phyloP scores from a whole-genome alignment of 2,329 filamentous ascomycete species.

The Aspergillus sp. region DNA sequence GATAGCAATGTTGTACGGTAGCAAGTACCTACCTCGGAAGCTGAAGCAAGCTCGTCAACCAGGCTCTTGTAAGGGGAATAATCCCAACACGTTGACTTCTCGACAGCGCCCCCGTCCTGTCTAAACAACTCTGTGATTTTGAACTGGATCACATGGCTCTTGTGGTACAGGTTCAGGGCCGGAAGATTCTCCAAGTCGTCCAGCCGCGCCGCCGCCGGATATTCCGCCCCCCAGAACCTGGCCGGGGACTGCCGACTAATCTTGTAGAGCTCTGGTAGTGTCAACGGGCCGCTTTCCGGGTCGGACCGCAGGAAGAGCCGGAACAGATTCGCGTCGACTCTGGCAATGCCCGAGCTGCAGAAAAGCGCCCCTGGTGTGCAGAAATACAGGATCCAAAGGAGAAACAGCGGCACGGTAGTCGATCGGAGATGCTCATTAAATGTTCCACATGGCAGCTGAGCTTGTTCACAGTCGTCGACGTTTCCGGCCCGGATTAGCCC shows the following conservation, averaged over 20 bases:
- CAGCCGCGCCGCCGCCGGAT: conserved; percentile 15
- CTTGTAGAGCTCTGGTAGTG: conserved; percentile 14
- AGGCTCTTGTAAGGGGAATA: conserved; percentile 9
- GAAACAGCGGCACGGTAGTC: conserved; percentile 17
- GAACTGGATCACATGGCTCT: conserved; percentile 17
- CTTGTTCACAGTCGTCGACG: neutral
- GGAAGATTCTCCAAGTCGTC: conserved; percentile 20
- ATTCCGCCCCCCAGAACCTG: conserved; percentile 17
- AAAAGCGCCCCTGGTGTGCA: conserved; percentile 16
- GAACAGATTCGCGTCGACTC: conserved; percentile 13
- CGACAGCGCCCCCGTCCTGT: conserved; percentile 1
- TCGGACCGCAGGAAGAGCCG: conserved; percentile 14
- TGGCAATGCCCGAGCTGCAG: conserved; percentile 9
- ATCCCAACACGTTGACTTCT: neutral
- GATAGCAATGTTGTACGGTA: no score
- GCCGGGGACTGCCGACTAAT: conserved; percentile 18
- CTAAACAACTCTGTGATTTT: conserved; percentile 17
- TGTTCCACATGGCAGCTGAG: neutral
- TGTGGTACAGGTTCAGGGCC: conserved; percentile 14
- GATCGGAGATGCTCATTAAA: conserved; percentile 7
- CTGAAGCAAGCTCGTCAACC: conserved; percentile 10
- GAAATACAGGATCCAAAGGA: conserved; percentile 20
- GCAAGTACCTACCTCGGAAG: conserved; percentile 11
- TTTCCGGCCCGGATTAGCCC: neutral
- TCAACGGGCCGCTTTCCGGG: conserved; percentile 5